Conservation (phyloP, 2,329 filamentous ascomycete genomes). For the Phyllosticta citrichinensis region DNA sequence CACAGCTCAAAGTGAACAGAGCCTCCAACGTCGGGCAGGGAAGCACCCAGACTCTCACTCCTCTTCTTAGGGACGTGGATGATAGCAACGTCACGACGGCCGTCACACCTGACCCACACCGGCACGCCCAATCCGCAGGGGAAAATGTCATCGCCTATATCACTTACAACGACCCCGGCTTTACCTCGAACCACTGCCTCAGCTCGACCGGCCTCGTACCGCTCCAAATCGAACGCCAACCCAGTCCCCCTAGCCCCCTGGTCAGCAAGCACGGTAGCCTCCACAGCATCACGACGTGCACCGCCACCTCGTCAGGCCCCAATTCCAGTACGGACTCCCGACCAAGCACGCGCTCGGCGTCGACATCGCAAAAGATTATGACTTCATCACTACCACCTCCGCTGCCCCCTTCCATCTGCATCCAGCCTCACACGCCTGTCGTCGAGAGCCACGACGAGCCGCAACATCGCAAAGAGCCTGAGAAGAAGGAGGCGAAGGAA, state of each 20-base stretch:
- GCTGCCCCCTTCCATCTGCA: conserved; percentile 2
- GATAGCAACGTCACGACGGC: not conserved
- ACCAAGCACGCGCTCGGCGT: not conserved
- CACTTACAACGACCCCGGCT: not conserved
- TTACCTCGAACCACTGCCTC: conserved; percentile 2
- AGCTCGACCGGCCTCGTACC: conserved; percentile 5
- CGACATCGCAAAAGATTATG: not conserved
- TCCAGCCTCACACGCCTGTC: conserved; percentile 1
- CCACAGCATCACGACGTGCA: not conserved
- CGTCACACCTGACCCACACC: not conserved
- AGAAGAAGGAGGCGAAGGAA: not conserved
- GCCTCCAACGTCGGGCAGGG: not conserved
- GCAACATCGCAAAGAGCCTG: not conserved
- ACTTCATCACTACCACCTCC: not conserved
- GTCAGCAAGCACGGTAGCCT: conserved; percentile 2
- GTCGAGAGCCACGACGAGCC: not conserved
- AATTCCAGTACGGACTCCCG: not conserved
- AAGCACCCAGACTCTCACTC: not conserved
- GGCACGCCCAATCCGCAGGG: not conserved
- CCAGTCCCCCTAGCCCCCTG: conserved; percentile 1
- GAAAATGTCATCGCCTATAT: not conserved
- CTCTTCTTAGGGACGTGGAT: not conserved
- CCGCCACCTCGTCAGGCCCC: not conserved
- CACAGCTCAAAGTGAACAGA: not conserved
- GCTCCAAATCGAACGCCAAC: conserved; percentile 5